phyloP scores from a whole-genome alignment of 352 stramenopile genomes.

The Phytopythium litorale region DNA sequence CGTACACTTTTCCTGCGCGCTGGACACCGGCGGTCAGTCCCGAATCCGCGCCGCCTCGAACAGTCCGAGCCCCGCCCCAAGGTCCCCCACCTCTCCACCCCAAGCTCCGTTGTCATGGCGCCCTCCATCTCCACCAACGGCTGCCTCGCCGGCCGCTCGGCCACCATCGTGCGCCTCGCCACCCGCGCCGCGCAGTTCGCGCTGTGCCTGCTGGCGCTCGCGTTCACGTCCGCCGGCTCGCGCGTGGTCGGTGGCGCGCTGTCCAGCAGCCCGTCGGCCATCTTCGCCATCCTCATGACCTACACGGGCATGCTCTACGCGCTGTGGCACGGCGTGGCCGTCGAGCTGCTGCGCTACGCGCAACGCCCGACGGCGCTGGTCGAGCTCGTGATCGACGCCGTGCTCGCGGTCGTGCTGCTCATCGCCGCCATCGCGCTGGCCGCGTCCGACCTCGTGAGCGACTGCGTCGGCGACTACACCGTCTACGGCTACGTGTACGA shows the following conservation, averaged over 20 bases:
- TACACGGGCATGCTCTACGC: conserved; percentile 41
- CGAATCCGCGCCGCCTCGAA: not conserved
- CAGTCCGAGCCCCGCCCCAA: not conserved
- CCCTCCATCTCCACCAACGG: not conserved
- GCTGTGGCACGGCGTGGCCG: conserved; percentile 22
- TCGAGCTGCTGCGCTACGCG: conserved; percentile 26
- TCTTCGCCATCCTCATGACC: conserved; percentile 36
- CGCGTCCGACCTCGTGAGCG: conserved; percentile 25
- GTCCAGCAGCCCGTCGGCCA: conserved; percentile 21
- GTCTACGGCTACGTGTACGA: not conserved
- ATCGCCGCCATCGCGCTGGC: conserved; percentile 35
- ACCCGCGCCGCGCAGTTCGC: conserved; percentile 22
- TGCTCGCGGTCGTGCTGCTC: conserved; percentile 29
- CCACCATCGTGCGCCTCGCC: conserved; percentile 5
- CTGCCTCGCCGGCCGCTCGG: not conserved
- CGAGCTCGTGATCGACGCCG: conserved; percentile 19
- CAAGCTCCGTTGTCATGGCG: not conserved
- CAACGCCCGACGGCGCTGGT: conserved; percentile 7
- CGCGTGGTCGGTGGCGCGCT: not conserved
- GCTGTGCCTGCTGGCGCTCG: conserved; percentile 30
- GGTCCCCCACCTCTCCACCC: not conserved
- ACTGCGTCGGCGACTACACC: conserved; percentile 25
- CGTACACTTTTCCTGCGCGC: not conserved
- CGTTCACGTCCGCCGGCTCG: conserved; percentile 24
- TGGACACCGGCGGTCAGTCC: not conserved